Conservation (phyloP, 1,139 yeast genomes). For the Kluyveromyces sp. region DNA sequence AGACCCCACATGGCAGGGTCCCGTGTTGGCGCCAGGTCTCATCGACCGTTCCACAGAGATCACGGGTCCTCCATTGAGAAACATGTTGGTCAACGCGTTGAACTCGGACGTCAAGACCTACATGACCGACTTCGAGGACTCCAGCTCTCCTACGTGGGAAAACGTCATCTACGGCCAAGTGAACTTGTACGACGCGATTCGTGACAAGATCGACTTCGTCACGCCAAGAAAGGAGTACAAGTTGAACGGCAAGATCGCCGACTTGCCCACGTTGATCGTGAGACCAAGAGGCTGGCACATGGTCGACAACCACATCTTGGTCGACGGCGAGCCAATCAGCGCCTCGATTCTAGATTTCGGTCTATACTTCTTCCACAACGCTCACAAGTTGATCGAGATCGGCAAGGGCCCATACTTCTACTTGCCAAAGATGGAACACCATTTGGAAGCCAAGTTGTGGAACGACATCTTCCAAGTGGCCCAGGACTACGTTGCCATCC, state of each 20-base stretch:
- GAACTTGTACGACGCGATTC: conserved; percentile 80
- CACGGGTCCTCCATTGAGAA: conserved; percentile 85
- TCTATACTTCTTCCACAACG: conserved; percentile 65
- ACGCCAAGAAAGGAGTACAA: conserved; percentile 47
- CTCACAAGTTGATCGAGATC: conserved; percentile 46
- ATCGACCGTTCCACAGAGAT: conserved; percentile 72
- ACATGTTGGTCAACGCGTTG: conserved; percentile 90
- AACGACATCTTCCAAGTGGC: conserved; percentile 65
- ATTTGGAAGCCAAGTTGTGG: conserved; percentile 70
- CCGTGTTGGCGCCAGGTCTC: conserved; percentile 56
- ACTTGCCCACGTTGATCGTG: conserved; percentile 67
- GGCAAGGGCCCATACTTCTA: conserved; percentile 74
- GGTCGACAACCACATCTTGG: conserved; percentile 61
- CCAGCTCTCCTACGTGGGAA: conserved; percentile 92
- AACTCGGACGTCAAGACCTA: conserved; percentile 85
- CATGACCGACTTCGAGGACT: conserved; percentile 94
- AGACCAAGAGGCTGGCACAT: conserved; percentile 89
- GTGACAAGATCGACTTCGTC: conserved; percentile 53
- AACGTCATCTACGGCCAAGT: conserved; percentile 87
- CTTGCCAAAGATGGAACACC: conserved; percentile 76
- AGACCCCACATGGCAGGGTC: conserved; percentile 71
- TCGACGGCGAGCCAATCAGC: conserved; percentile 69
- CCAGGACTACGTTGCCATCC: conserved; percentile 56
- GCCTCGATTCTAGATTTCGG: conserved; percentile 78
- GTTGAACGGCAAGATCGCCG: conserved; percentile 40